Conservation (phyloP, 78 protist genomes). For the Carpediemonas membranifera region DNA sequence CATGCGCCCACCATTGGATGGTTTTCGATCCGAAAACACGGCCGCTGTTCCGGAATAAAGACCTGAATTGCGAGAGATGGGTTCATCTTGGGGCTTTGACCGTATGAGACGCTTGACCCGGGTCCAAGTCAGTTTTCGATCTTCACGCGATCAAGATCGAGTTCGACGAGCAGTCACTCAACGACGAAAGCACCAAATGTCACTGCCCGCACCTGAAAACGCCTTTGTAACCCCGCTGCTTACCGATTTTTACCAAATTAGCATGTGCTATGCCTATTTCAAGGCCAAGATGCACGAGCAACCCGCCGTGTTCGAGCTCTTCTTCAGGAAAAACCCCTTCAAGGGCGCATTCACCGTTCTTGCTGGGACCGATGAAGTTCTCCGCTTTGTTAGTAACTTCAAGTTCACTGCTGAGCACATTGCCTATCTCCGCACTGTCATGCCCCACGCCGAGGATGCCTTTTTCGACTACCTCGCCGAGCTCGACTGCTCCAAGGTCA, state of each 20-base stretch:
- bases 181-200: too few species aligned
- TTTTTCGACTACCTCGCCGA: constrained; percentile 42
- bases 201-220: too few species aligned
- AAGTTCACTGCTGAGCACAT: constrained; percentile 37
- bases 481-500: neutral
- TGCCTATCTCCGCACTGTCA: constrained; percentile 30
- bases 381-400: constrained; percentile 13
- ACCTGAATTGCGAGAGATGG: too few species aligned
- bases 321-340: constrained; percentile 76
- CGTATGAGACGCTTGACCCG: too few species aligned
- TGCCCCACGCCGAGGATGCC: constrained; percentile 35
- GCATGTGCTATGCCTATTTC: constrained; percentile 18
- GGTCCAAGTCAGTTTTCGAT: too few species aligned
- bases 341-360: constrained; percentile 74
- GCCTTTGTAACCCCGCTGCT: constrained; percentile 1
- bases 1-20: too few species aligned
- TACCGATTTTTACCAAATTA: constrained; percentile 33
- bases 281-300: constrained; percentile 32
- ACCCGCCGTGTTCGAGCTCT: constrained; percentile 67
- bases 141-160: too few species aligned
- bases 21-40: too few species aligned
- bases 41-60: too few species aligned
- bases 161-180: too few species aligned
- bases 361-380: constrained; percentile 68
- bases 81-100: too few species aligned